Base-by-base conservation (phyloP, 1,139 yeast genomes). In the Debaryomyces coudertii region DNA sequence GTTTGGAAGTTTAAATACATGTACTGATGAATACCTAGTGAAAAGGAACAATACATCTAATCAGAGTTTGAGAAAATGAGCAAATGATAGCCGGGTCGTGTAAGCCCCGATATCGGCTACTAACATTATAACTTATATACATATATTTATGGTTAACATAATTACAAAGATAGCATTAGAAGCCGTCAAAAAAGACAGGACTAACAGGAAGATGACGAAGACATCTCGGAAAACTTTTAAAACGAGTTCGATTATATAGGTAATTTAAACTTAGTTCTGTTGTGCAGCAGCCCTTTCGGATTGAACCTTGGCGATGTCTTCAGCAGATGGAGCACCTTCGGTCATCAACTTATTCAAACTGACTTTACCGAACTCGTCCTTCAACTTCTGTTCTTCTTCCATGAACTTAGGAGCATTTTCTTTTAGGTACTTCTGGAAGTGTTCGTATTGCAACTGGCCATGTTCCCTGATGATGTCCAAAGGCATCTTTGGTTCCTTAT, bases 391-490 rank as follows among this genome's bases (percentile, higher is more conserved):
- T 69, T 87, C 87, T 67, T 87, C 93, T 56, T 85, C 87, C 60
- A 87, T 75, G 66, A 92, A 77, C 73, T 90, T 88, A 53, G 85
- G 90, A 53, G 95, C 96, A 68, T 93, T 89, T 68, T 90, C 97
- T 59, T 85, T 82, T 59, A 93, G 80, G 64, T 87, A 83, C 66
- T 83, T 83, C 69, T 85, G 86, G 80, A 90, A 88, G 56, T 85
- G 84, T 61, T 85, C 84, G 68, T 90, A 93, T 64, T 90, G 92
- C 73, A 82, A 82, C 67, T 90, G 96, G 56, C 97, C 97, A 63
- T 89, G 95, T 64, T 90, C 95, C 63, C 98, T 87, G 54, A 90
- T 85, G 48, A 84, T 69, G 68, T 93, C 99, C 62, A 90, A 80
- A 36, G 97, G 97, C 87, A 90, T 88, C 71, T 89, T 88, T 48